phyloP scores from a whole-genome alignment of 2,329 filamentous ascomycete genomes.

The Myotisia sp. region DNA sequence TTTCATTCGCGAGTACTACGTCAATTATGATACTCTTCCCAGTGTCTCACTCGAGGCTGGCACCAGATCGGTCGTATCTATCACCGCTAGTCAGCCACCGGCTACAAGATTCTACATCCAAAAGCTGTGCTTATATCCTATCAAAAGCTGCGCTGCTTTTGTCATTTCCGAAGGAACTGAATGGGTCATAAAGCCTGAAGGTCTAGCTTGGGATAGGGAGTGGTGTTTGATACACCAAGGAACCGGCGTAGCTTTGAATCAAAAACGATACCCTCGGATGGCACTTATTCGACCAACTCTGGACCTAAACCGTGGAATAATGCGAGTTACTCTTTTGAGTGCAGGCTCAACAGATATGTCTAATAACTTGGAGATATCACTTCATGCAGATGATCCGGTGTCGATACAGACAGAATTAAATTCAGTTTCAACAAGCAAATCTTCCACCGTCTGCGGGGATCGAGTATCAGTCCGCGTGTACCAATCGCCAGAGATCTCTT shows the following conservation, averaged over 20 bases:
- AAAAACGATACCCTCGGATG: constrained; percentile 83
- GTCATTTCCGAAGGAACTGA: constrained; percentile 45
- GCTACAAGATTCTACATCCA: constrained; percentile 40
- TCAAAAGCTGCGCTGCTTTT: constrained; percentile 85
- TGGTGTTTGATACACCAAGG: constrained; percentile 88
- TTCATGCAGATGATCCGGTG: constrained; percentile 29
- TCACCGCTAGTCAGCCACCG: too few relatives aligned
- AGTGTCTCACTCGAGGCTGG: not conserved
- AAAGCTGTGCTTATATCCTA: constrained; percentile 64
- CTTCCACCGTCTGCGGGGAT: constrained; percentile 72
- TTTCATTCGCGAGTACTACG: constrained; percentile 60
- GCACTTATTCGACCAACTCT: constrained; percentile 62
- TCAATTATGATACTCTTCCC: constrained; percentile 23
- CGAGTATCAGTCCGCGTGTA: constrained; percentile 58
- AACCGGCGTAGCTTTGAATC: constrained; percentile 69
- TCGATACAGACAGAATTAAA: too few relatives aligned
- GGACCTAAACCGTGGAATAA: constrained; percentile 52
- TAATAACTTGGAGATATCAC: constrained; percentile 24
- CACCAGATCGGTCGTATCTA: not conserved
- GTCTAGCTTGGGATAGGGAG: constrained; percentile 85
- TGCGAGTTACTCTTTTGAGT: constrained; percentile 42
- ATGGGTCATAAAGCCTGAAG: constrained; percentile 72
- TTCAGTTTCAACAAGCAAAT: constrained; percentile 23
- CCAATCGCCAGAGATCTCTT: constrained; percentile 47
- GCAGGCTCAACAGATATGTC: constrained; percentile 19